Evolutionary conservation across 2,329 filamentous ascomycete species (phyloP).

Genomic region (Graphium sp.): DNA sequence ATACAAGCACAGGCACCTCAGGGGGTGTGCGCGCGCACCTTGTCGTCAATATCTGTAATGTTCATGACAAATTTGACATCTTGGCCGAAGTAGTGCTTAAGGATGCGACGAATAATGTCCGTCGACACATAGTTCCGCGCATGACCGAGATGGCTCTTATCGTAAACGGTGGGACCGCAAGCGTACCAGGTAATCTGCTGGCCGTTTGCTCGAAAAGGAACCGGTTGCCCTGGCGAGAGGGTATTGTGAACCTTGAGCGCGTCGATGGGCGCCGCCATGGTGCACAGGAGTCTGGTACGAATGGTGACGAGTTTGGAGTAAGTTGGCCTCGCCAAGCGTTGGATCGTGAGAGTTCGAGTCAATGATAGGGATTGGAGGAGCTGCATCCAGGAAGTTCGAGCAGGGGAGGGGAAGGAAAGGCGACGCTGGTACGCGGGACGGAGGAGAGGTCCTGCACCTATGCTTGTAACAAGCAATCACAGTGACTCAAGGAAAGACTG

Average conservation of each 20-base stretch:
- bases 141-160: conserved; percentile 68
- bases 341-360: too few relatives aligned
- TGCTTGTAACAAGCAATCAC: too few relatives aligned
- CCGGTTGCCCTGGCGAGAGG: conserved; percentile 2
- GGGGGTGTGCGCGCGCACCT: conserved; percentile 23
- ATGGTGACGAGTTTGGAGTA: too few relatives aligned
- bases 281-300: neutral
- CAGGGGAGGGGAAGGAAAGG: too few relatives aligned
- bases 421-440: too few relatives aligned
- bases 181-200: conserved; percentile 34
- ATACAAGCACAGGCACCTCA: neutral
- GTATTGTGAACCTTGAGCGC: conserved; percentile 4
- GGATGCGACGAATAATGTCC: conserved; percentile 71
- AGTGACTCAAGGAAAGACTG: too few relatives aligned
- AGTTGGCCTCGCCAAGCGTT: too few relatives aligned
- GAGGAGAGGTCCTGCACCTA: too few relatives aligned
- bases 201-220: conserved; percentile 6
- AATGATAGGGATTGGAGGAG: too few relatives aligned
- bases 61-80: conserved; percentile 84
- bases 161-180: conserved; percentile 76
- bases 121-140: conserved; percentile 83
- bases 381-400: too few relatives aligned
- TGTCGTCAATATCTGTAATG: conserved; percentile 72
- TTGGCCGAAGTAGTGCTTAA: conserved; percentile 71
- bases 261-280: conserved; percentile 3